These are phyloP conservation scores for Pulveroboletus sp. DNA, from an alignment of 768 basidiomycete genomes.

Conservation along the genomic window DNA sequence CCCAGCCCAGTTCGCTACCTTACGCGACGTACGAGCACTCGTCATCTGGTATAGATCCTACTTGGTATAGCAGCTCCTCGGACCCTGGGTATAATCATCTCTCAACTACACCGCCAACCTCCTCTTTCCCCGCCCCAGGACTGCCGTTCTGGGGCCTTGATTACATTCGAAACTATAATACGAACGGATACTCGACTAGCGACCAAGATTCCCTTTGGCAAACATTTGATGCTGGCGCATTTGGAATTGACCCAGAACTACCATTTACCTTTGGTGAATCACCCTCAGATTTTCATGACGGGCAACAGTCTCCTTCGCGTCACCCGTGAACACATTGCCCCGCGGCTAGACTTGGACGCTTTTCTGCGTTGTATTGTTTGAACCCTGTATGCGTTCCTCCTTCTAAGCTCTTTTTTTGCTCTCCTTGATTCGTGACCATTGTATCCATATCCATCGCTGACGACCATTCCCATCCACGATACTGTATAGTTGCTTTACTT, in stretches of 20 bases:
- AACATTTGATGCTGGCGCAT: constrained; percentile 70
- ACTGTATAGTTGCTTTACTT: constrained; percentile 27
- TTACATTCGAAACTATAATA: constrained; percentile 75
- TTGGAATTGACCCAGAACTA: constrained; percentile 75
- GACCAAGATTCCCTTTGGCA: constrained; percentile 49
- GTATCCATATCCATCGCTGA: constrained; percentile 32
- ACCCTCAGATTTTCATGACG: constrained; percentile 28
- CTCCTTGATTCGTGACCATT: constrained; percentile 12
- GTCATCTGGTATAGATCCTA: constrained; percentile 38
- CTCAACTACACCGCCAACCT: constrained; percentile 57
- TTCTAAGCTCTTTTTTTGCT: not conserved
- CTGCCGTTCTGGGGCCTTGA: constrained; percentile 85
- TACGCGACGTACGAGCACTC: constrained; percentile 48
- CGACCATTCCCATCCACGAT: constrained; percentile 14
- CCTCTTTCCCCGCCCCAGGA: constrained; percentile 68
- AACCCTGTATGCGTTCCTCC: constrained; percentile 14
- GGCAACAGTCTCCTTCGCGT: constrained; percentile 26
- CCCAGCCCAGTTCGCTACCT: constrained; percentile 33
- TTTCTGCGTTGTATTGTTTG: constrained; percentile 12
- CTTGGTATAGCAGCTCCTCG: constrained; percentile 33
- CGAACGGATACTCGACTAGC: constrained; percentile 36
- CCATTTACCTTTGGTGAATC: constrained; percentile 58
- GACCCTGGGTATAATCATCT: constrained; percentile 42
- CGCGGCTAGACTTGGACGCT: not conserved
- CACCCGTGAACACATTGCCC: constrained; percentile 14